Conservation (phyloP, 371 early-diverging fungal species). For the Umbelopsis sp. region DNA sequence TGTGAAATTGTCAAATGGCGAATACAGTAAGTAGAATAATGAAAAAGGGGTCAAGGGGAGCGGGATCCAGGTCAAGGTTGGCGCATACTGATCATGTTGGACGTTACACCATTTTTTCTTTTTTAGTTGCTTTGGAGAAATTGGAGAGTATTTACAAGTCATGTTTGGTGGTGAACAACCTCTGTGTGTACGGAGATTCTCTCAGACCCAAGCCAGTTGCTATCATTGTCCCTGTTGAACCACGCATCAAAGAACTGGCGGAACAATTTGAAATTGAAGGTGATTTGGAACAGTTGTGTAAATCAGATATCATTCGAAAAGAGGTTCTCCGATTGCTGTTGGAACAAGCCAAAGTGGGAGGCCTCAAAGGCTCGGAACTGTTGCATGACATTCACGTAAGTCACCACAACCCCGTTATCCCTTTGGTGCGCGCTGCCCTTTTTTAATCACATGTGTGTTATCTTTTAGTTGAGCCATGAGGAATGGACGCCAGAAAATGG, state of each 20-base stretch:
- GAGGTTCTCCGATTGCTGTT: slow-evolving; percentile 38
- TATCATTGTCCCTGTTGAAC: slow-evolving; percentile 69
- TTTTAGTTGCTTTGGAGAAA: slow-evolving; percentile 86
- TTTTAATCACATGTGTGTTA: slow-evolving; percentile 25
- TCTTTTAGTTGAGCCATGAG: slow-evolving; percentile 22
- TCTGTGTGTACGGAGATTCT: slow-evolving; percentile 87
- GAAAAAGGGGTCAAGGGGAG: background rate
- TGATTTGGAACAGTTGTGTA: slow-evolving; percentile 51
- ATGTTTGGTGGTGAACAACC: slow-evolving; percentile 74
- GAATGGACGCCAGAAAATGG: slow-evolving; percentile 31
- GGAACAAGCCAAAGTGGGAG: slow-evolving; percentile 57
- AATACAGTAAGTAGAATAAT: slow-evolving; percentile 61
- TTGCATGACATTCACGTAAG: slow-evolving; percentile 67
- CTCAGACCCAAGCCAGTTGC: slow-evolving; percentile 71
- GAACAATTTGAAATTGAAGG: slow-evolving; percentile 19
- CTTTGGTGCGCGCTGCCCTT: slow-evolving; percentile 23
- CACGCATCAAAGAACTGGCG: slow-evolving; percentile 29
- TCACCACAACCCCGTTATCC: slow-evolving; percentile 71
- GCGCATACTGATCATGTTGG: background rate
- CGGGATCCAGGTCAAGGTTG: background rate
- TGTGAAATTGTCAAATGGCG: slow-evolving; percentile 86
- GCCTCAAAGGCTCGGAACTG: slow-evolving; percentile 73
- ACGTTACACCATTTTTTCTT: background rate
- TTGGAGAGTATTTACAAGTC: slow-evolving; percentile 92
- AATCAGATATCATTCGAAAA: slow-evolving; percentile 44